Evolutionary conservation across 306 rosid species (phyloP).

Genomic region (Cucurbita moschata): DNA sequence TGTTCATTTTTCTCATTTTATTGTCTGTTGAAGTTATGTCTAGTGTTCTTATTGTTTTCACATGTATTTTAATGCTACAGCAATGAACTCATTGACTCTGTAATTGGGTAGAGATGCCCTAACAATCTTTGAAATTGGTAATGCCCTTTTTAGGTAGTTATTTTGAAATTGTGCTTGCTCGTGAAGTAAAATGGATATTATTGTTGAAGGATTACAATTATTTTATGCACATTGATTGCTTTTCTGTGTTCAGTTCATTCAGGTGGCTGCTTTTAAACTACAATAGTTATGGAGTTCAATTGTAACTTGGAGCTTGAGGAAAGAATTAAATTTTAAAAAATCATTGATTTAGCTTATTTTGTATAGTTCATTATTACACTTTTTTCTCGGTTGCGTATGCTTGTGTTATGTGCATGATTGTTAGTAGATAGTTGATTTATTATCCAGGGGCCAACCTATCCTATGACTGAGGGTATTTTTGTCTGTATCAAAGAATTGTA

Average conservation of each 20-base stretch:
- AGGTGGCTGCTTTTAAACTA: not conserved
- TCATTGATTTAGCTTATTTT: not conserved
- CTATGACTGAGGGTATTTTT: not conserved
- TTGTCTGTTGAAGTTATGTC: conserved; percentile 20
- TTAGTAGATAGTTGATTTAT: not conserved
- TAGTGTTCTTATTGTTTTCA: not conserved
- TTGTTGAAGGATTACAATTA: not conserved
- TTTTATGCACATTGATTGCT: not conserved
- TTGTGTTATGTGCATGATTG: not conserved
- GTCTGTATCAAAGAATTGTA: not conserved
- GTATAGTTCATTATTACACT: not conserved
- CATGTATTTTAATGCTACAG: not conserved
- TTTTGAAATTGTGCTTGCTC: not conserved
- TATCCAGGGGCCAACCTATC: not conserved
- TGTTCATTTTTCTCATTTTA: not conserved
- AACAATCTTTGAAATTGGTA: not conserved
- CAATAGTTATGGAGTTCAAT: not conserved
- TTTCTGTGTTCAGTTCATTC: not conserved
- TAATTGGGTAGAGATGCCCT: conserved; percentile 1
- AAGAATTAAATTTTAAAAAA: not conserved
- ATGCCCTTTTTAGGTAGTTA: not conserved
- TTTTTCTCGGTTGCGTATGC: not conserved
- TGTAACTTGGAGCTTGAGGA: not conserved
- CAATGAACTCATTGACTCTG: not conserved
- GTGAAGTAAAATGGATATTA: not conserved